These are phyloP conservation scores for Phytophthora melonis DNA, from an alignment of 352 stramenopile species.

Conservation along the genomic window DNA sequence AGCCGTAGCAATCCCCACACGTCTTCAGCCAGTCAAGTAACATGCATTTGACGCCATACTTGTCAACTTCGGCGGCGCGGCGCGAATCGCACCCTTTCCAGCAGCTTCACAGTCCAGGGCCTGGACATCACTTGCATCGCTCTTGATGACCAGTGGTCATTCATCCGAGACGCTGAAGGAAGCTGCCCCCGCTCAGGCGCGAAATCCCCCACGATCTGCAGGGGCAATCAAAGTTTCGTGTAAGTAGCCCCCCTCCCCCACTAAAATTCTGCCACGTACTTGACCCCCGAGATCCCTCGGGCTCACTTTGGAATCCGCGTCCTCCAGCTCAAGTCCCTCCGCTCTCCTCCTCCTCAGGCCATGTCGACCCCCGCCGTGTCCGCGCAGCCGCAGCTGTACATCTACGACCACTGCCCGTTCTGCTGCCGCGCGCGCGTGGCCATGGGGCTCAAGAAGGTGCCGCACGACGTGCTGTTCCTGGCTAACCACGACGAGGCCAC, in stretches of 20 bases:
- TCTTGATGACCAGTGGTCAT: too few relatives aligned
- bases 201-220: background rate
- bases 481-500: constrained; percentile 65
- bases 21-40: too few relatives aligned
- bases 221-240: background rate
- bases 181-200: too few relatives aligned
- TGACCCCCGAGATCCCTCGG: background rate
- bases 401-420: constrained; percentile 71
- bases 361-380: background rate
- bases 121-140: too few relatives aligned
- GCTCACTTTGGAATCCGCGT: constrained; percentile 17
- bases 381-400: constrained; percentile 50
- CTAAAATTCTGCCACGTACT: constrained; percentile 12
- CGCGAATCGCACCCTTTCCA: too few relatives aligned
- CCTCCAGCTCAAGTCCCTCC: constrained; percentile 7
- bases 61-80: too few relatives aligned
- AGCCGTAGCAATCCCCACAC: too few relatives aligned
- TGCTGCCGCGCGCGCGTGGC: constrained; percentile 63
- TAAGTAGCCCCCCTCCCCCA: background rate
- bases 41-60: too few relatives aligned
- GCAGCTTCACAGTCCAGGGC: too few relatives aligned
- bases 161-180: too few relatives aligned
- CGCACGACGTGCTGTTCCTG: constrained; percentile 49
- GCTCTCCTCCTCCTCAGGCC: background rate
- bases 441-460: constrained; percentile 58